Conservation (phyloP, 768 basidiomycete genomes). For the Russula vinacea region DNA sequence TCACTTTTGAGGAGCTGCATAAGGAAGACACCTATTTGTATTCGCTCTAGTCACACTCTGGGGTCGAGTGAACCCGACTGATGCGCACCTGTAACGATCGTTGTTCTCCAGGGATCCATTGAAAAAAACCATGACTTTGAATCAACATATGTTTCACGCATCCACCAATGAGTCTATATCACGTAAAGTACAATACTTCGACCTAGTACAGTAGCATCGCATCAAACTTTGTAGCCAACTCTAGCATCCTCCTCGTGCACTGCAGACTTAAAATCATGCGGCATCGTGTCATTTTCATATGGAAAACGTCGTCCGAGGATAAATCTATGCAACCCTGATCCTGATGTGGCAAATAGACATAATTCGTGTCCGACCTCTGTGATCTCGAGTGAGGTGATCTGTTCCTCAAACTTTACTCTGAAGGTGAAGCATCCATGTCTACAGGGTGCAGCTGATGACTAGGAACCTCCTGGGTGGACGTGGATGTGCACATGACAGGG, state of each 20-base stretch:
- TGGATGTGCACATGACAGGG: constrained; percentile 34
- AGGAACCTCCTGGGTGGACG: constrained; percentile 23
- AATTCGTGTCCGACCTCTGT: constrained; percentile 17
- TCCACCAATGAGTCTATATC: background rate
- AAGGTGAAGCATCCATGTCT: constrained; percentile 9
- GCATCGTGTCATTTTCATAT: background rate
- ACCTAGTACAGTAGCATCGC: background rate
- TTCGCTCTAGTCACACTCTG: background rate
- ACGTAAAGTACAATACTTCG: constrained; percentile 5
- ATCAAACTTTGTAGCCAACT: constrained; percentile 4
- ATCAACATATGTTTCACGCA: background rate
- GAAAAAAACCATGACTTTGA: background rate
- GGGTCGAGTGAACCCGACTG: background rate
- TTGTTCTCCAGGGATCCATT: background rate
- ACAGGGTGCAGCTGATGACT: background rate
- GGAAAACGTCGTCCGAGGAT: constrained; percentile 16
- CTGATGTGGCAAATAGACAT: constrained; percentile 29
- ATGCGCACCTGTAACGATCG: background rate
- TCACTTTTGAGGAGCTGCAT: background rate
- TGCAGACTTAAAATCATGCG: too few species aligned
- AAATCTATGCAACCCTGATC: constrained; percentile 22
- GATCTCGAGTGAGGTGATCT: constrained; percentile 26
- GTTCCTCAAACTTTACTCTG: constrained; percentile 15
- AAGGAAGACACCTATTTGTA: background rate
- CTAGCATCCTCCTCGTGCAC: too few species aligned